Evolutionary conservation across 345 rosid species (phyloP).

Genomic region (Sisymbrium altissimum): DNA sequence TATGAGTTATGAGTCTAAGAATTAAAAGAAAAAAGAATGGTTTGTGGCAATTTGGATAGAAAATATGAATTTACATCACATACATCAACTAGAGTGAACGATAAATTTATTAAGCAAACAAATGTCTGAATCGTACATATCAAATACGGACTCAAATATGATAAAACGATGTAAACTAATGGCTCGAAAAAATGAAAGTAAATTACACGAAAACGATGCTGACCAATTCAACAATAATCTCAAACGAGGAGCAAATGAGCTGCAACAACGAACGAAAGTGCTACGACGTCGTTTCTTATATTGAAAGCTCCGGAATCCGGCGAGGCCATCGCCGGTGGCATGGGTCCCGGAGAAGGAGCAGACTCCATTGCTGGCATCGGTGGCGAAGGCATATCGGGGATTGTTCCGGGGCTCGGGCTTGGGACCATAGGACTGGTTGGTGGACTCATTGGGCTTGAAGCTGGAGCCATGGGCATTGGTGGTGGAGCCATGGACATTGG

Average conservation of each 20-base stretch:
- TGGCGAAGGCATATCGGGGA: constrained; percentile 24
- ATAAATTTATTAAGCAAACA: constrained; percentile 20
- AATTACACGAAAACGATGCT: constrained; percentile 1
- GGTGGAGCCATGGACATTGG: constrained; percentile 28
- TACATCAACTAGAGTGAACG: constrained; percentile 20
- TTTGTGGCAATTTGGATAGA: constrained; percentile 4
- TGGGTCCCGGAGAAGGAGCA: constrained; percentile 23
- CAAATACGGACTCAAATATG: constrained; percentile 21
- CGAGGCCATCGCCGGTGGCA: constrained; percentile 19
- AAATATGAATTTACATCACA: constrained; percentile 17
- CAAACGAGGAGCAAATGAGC: constrained; percentile 24
- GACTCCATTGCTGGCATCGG: constrained; percentile 29
- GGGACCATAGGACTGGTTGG: neutral
- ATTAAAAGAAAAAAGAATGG: neutral
- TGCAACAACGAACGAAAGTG: constrained; percentile 20
- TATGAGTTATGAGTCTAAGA: neutral
- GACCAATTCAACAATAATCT: constrained; percentile 17
- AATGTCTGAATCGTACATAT: constrained; percentile 31
- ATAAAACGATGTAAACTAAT: constrained; percentile 22
- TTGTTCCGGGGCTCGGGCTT: constrained; percentile 3
- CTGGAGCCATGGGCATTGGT: constrained; percentile 16
- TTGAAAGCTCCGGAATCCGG: constrained; percentile 28
- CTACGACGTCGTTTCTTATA: constrained; percentile 13
- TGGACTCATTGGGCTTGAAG: constrained; percentile 22
- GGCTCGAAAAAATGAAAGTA: constrained; percentile 5